A percentile compares a stretch with the other conserved stretches of the same genome.
Conservation (phyloP, 257 asterid species). For the Penstemon barbatus region DNA sequence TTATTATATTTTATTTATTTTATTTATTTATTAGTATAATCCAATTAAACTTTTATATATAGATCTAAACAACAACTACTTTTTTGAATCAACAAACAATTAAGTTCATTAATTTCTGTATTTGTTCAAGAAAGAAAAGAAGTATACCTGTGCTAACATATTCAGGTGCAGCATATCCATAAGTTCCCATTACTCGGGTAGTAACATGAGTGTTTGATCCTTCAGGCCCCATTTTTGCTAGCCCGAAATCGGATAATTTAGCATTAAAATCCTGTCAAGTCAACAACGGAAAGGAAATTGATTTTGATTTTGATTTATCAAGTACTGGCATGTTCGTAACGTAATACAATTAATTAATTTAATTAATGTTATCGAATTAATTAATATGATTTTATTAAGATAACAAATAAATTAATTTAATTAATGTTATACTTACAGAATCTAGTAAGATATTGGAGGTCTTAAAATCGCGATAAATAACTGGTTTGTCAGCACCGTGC, state of each 20-base stretch:
- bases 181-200: slow-evolving; percentile 93
- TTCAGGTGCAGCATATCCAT: slow-evolving; percentile 97
- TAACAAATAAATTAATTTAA: too few species aligned
- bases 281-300: not conserved
- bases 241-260: slow-evolving; percentile 85
- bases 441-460: slow-evolving; percentile 79
- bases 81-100: too few species aligned
- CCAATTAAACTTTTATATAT: too few species aligned
- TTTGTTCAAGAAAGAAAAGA: too few species aligned
- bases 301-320: too few species aligned
- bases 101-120: too few species aligned
- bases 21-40: too few species aligned
- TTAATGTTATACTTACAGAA: slow-evolving; percentile 50
- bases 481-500: slow-evolving; percentile 82
- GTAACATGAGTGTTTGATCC: slow-evolving; percentile 93
- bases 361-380: too few species aligned
- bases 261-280: slow-evolving; percentile 72
- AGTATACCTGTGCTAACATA: slow-evolving; percentile 77
- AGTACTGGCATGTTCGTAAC: too few species aligned
- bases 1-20: slow-evolving; percentile 4
- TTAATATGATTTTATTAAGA: too few species aligned
- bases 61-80: too few species aligned
- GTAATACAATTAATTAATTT: too few species aligned
- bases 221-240: slow-evolving; percentile 95
- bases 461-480: slow-evolving; percentile 89